These are phyloP conservation scores for Trichoderma koningiopsis DNA, from an alignment of 2,329 filamentous ascomycete species.

Conservation along the genomic window DNA sequence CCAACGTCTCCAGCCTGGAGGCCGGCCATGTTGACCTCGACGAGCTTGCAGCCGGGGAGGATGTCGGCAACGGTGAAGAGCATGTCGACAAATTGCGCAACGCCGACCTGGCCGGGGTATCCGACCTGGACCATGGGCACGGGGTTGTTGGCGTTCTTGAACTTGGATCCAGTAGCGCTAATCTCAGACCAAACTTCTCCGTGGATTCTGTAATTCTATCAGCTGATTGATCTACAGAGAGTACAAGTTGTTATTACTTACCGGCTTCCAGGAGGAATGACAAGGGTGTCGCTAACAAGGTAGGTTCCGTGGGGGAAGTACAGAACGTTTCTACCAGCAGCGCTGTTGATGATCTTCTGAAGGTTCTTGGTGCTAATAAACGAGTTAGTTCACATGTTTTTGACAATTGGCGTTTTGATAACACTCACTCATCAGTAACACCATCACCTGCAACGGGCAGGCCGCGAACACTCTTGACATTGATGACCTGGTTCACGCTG, in stretches of 20 bases:
- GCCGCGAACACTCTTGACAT: conserved; percentile 47
- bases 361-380: conserved; percentile 27
- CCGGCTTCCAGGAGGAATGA: conserved; percentile 37
- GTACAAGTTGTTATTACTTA: neutral
- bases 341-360: conserved; percentile 28
- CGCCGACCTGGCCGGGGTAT: conserved; percentile 47
- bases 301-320: conserved; percentile 50
- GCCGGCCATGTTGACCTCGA: conserved; percentile 53
- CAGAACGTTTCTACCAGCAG: conserved; percentile 40
- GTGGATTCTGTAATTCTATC: conserved; percentile 8
- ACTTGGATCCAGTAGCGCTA: conserved; percentile 48
- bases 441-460: conserved; percentile 47
- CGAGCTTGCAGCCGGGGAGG: conserved; percentile 40
- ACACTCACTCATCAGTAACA: conserved; percentile 38
- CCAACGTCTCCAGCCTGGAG: conserved; percentile 48
- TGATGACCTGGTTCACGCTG: conserved; percentile 45
- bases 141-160: conserved; percentile 47
- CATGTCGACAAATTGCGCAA: conserved; percentile 53
- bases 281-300: conserved; percentile 57
- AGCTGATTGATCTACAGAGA: neutral
- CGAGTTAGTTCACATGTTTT: neutral
- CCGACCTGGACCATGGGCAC: conserved; percentile 54
- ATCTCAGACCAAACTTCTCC: conserved; percentile 34
- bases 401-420: neutral
- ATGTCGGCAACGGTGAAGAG: conserved; percentile 51